Base-by-base conservation (phyloP, 306 rosid species). In the Cicer bijugum region DNA sequence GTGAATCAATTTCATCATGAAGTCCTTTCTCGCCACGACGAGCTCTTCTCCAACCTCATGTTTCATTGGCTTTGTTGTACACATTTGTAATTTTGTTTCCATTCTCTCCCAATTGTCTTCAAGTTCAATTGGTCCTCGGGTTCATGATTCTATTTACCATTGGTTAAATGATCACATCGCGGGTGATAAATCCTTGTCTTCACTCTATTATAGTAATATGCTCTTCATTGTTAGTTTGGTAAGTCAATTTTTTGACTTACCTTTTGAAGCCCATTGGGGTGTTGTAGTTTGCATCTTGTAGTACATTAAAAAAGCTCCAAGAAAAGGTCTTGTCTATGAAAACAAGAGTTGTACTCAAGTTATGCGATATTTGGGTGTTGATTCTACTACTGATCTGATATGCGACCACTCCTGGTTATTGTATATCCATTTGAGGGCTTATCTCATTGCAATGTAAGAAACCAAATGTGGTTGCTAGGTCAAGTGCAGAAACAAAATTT, bases 71-170 rank as follows among this genome's bases (percentile, higher is more conserved):
- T 19, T n/a, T 9, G 2, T 4, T 19, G 62, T 55, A 55, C 12
- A 19, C 12, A 19, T 20, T 55, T 8, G n/a, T 20, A 17, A 55
- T 55, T 55, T 55, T 17, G 33, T 55, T 19, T 33, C 61, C 35
- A 6, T 33, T 19, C 6, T 55, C 61, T 55, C 6, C 61, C 12
- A 17, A 55, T 19, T 10, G n/a, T 19, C 35, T 55, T 55, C 61
- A 55, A 19, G 19, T 55, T 55, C 61, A 55, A 19, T 55, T 55
- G 61, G 61, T 55, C 7, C 57, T 15, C 6, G 57, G 57, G 23
- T 14, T 51, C 11, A 7, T 6, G 35, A 19, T 55, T 55, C 2
- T 17, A 6, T 20, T 20, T 55, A 19, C 7, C 37, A 19, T 19
- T 1, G 35, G 19, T 17, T 35, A 55, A 2, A 20, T 1, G 35